Conservation (phyloP, 805 yeast genomes). For the Cephaloascus fragrans region DNA sequence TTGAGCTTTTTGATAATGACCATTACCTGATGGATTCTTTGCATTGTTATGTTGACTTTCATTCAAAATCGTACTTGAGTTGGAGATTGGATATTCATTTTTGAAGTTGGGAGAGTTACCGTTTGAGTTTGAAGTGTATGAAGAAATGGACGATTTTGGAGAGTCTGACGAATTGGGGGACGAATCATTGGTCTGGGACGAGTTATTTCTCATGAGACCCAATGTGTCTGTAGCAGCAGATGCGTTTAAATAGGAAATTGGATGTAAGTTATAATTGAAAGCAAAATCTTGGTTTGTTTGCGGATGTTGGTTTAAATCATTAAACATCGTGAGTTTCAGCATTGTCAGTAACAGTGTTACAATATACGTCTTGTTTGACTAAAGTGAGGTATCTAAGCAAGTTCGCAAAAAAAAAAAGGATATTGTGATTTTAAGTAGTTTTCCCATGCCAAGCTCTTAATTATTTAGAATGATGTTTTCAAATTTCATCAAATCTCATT, state of each 20-base stretch:
- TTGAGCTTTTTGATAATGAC: no score
- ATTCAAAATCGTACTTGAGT: background rate
- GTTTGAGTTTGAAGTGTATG: background rate
- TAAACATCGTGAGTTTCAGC: no score
- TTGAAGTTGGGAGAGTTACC: background rate
- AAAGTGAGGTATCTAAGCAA: no score
- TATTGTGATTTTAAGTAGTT: no score
- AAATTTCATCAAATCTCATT: no score
- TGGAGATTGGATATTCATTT: background rate
- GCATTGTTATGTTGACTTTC: background rate
- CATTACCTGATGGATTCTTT: background rate
- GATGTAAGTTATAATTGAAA: conserved; percentile 32
- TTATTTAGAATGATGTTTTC: no score
- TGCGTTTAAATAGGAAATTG: conserved; percentile 34
- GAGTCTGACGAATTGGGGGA: background rate
- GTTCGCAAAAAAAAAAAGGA: no score
- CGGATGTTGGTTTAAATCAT: background rate
- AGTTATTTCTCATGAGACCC: background rate
- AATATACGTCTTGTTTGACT: no score
- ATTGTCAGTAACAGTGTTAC: no score
- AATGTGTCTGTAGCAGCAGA: background rate
- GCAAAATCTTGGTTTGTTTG: background rate
- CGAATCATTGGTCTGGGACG: background rate
- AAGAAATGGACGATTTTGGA: background rate
- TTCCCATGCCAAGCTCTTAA: no score